Conservation (phyloP, 306 rosid species). For the Hippophae tibetana region DNA sequence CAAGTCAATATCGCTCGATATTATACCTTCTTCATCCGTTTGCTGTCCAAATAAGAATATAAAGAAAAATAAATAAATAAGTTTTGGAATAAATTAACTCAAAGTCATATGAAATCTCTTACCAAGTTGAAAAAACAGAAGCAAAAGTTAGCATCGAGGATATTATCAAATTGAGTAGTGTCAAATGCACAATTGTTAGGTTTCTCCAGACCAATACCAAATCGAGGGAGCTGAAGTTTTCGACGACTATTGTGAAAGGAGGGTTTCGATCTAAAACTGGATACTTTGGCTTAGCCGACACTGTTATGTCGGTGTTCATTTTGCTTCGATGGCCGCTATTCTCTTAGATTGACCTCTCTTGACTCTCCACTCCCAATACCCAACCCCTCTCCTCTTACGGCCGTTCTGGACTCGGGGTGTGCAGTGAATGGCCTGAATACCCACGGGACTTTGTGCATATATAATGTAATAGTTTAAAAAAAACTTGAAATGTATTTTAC, state of each 20-base stretch:
- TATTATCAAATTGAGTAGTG: slow-evolving; percentile 76
- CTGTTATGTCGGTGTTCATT: slow-evolving; percentile 92
- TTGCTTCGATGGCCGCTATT: slow-evolving; percentile 3
- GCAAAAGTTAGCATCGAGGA: slow-evolving; percentile 61
- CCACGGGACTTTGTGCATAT: no score
- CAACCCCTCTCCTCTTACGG: no score
- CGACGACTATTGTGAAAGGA: slow-evolving; percentile 79
- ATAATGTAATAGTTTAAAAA: no score
- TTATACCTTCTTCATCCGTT: slow-evolving; percentile 41
- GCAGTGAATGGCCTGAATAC: no score
- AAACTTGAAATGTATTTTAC: no score
- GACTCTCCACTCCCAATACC: no score
- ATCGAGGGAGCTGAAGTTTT: slow-evolving; percentile 73
- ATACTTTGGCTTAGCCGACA: slow-evolving; percentile 75
- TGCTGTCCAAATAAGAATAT: slow-evolving; percentile 29
- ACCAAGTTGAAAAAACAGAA: neutral
- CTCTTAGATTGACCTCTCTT: neutral
- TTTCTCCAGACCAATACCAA: slow-evolving; percentile 83
- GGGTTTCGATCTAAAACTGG: slow-evolving; percentile 90
- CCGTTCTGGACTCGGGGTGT: no score
- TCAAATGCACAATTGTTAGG: slow-evolving; percentile 93
- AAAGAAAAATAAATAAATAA: neutral
- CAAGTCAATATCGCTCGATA: neutral
- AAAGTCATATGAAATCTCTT: neutral
- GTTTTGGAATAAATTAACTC: neutral